Percentiles rank a stretch among this genome's conserved stretches.
These are phyloP conservation scores for Umbelopsis sp. DNA, from an alignment of 192 early-diverging fungal species.

Conservation along the genomic window DNA sequence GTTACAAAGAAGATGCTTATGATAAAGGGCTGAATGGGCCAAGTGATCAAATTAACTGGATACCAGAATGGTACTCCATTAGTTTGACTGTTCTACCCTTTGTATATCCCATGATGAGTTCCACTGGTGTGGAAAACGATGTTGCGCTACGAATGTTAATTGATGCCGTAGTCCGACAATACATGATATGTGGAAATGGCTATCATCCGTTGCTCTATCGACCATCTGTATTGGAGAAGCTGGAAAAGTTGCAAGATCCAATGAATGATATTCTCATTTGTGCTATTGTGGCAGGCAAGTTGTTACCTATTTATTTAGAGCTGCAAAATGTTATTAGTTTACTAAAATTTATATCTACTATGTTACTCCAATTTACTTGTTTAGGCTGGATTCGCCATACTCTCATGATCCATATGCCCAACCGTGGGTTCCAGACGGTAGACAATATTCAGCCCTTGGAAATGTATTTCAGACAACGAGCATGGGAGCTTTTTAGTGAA, in stretches of 20 bases:
- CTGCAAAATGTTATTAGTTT: neutral
- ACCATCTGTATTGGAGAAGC: neutral
- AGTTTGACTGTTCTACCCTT: conserved; percentile 4
- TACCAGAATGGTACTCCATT: conserved; percentile 12
- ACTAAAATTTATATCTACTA: neutral
- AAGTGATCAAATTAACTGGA: conserved; percentile 1
- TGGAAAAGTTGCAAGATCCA: conserved; percentile 1
- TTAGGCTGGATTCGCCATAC: conserved; percentile 24
- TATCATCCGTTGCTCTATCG: conserved; percentile 16
- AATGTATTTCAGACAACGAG: conserved; percentile 20
- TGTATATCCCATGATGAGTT: conserved; percentile 10
- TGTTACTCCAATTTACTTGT: neutral
- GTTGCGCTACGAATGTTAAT: neutral
- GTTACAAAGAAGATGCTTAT: conserved; percentile 15
- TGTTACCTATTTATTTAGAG: neutral
- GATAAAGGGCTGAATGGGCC: conserved; percentile 4
- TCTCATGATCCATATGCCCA: conserved; percentile 17
- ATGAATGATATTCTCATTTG: conserved; percentile 14
- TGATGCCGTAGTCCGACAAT: conserved; percentile 16
- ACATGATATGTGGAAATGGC: conserved; percentile 21
- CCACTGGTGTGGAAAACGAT: neutral
- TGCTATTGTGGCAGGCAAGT: conserved; percentile 18
- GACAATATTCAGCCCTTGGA: conserved; percentile 20
- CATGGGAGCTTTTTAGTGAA: conserved; percentile 25
- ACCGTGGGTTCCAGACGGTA: neutral